Conservation (phyloP, 2,329 filamentous ascomycete species). For the Byssothecium circinans region DNA sequence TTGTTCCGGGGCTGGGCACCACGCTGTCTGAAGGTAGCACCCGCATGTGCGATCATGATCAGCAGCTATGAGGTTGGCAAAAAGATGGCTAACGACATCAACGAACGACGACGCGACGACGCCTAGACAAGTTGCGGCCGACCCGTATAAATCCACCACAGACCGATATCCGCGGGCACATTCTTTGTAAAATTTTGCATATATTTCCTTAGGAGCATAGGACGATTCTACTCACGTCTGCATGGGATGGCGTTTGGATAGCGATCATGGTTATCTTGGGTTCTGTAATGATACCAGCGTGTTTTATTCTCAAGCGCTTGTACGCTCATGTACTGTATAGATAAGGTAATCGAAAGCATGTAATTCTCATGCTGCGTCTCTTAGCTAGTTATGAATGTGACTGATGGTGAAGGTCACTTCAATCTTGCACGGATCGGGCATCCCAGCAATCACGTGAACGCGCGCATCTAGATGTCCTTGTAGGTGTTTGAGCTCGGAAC, state of each 20-base stretch:
- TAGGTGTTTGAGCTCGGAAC: too few relatives aligned
- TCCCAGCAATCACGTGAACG: too few relatives aligned
- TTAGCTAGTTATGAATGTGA: too few relatives aligned
- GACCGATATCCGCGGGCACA: background rate
- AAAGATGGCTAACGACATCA: constrained; percentile 76
- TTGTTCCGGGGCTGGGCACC: constrained; percentile 92
- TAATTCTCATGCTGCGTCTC: background rate
- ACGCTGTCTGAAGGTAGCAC: constrained; percentile 89
- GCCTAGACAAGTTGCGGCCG: background rate
- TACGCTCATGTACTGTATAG: constrained; percentile 4
- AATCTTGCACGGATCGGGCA: too few relatives aligned
- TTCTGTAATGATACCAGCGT: constrained; percentile 7
- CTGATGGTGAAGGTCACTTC: too few relatives aligned
- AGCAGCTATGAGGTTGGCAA: constrained; percentile 97
- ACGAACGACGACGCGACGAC: constrained; percentile 54
- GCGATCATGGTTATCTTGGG: constrained; percentile 1
- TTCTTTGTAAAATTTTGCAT: constrained; percentile 8
- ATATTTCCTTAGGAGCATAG: constrained; percentile 4
- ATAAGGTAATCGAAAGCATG: background rate
- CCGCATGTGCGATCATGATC: constrained; percentile 98
- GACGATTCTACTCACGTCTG: constrained; percentile 16
- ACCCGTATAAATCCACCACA: background rate
- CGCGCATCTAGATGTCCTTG: too few relatives aligned
- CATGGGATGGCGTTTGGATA: constrained; percentile 11
- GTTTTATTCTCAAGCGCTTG: background rate